Conservation (phyloP, 179 eudicot genomes). For the Actinidia arguta region DNA sequence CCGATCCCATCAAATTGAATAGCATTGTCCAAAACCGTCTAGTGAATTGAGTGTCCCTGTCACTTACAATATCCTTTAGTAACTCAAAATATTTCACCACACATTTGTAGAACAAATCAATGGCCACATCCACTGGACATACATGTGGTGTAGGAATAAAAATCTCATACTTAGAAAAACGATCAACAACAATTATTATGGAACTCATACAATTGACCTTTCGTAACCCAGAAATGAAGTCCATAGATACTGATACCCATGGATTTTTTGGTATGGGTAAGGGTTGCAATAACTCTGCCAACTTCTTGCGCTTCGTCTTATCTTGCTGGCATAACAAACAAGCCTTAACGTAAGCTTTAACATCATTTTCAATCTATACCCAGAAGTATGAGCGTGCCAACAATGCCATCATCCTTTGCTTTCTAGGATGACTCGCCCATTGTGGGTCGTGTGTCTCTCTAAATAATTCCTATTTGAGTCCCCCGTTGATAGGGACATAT, state of each 20-base stretch:
- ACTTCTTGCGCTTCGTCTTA: background rate
- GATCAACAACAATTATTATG: slow-evolving; percentile 23
- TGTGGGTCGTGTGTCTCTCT: background rate
- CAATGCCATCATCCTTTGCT: background rate
- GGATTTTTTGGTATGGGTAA: background rate
- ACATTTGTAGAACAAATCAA: background rate
- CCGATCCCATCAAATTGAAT: background rate
- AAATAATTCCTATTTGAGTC: background rate
- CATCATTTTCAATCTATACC: slow-evolving; percentile 12
- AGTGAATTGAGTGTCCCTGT: slow-evolving; percentile 5
- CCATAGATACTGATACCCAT: slow-evolving; percentile 13
- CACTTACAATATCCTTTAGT: slow-evolving; percentile 15
- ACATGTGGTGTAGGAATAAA: background rate
- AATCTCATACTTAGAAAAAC: slow-evolving; percentile 14
- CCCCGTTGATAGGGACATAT: background rate
- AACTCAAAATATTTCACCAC: slow-evolving; percentile 16
- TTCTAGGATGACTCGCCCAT: slow-evolving; percentile 21
- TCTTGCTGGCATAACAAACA: slow-evolving; percentile 23
- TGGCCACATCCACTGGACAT: background rate
- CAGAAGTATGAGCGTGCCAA: background rate
- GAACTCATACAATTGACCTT: background rate
- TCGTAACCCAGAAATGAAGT: slow-evolving; percentile 13
- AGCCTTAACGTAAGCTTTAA: slow-evolving; percentile 18
- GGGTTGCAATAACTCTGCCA: slow-evolving; percentile 15
- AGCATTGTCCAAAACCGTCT: slow-evolving; percentile 6